Evolutionary conservation across 2,329 filamentous ascomycete genomes (phyloP), one percentile per base, ranked within the genome.

Genomic region (Colletotrichum liriopes): DNA sequence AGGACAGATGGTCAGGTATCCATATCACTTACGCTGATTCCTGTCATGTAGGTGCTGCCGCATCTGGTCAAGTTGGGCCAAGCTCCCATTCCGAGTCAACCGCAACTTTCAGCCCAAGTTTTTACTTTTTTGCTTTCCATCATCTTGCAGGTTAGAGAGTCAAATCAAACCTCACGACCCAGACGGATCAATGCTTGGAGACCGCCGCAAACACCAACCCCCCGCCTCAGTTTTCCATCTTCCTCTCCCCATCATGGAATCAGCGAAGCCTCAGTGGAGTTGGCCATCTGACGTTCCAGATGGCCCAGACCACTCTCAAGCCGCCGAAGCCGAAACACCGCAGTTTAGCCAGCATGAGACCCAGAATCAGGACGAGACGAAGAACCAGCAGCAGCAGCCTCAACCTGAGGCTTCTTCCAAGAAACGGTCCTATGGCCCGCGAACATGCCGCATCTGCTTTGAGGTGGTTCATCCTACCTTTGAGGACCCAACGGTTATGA

Each of bases 381-480:
- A 32, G 7, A n/a, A 39, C 18, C 23, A 62, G 2, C 32, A 67
- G 18, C 52, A 65, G 23, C 49, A 71, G 39, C 35, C 71, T 5
- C 60, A 54, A 23, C 55, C 43, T 39, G 55, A 51, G 45, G 55
- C 37, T 26, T n/a, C n/a, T 11, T 61, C 63, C 54, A 77, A 77
- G 55, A 75, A 77, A 65, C 80, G 79, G 61, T 88, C 90, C 73
- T 96, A 94, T 81, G 89, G 90, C 47, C 88, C 93, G 35, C 89
- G 94, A 75, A 93, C 91, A 73, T 98, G 96, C 82, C 93, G 96
- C 70, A 98, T 98, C 75, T 98, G 96, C 80, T 86, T 98, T 51
- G 96, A 98, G 56, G 85, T 84, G 1, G 87, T 88, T 72, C 78
- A 87, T 20, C 86, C 89, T 5, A 86, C 83, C 47, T 90, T 84